Percentiles rank a stretch among this genome's conserved stretches.
Evolutionary conservation across 176 grass and related monocot genomes (phyloP).

Genomic region (Chrysopogon serrulatus): DNA sequence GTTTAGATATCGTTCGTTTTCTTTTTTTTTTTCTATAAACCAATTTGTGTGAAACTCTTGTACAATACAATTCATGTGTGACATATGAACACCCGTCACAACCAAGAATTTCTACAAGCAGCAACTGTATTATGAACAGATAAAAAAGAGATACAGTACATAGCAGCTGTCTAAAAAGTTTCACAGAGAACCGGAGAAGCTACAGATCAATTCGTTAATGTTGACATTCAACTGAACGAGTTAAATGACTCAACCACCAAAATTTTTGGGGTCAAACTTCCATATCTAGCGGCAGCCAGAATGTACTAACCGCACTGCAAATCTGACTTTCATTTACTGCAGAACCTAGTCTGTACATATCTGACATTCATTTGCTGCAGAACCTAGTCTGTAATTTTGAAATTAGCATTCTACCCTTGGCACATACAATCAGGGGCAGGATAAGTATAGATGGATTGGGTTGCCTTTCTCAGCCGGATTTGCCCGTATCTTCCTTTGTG

Average conservation of each 20-base stretch:
- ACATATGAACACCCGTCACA: background rate
- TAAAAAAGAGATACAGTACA: background rate
- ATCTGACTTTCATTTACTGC: background rate
- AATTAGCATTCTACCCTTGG: constrained; percentile 28
- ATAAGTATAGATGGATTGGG: constrained; percentile 86
- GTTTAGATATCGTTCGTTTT: no score
- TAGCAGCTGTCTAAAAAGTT: background rate
- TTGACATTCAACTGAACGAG: background rate
- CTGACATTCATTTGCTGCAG: background rate
- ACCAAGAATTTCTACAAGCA: background rate
- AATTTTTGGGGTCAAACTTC: constrained; percentile 4
- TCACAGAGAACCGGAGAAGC: background rate
- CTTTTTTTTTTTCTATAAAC: background rate
- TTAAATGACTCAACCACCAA: background rate
- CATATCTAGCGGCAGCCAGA: background rate
- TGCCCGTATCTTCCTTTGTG: constrained; percentile 82
- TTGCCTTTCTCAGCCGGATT: constrained; percentile 79
- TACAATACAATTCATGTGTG: background rate
- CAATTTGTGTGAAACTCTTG: background rate
- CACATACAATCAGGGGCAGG: constrained; percentile 98
- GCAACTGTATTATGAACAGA: background rate
- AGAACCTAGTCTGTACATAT: background rate
- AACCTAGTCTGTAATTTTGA: background rate
- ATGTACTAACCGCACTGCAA: background rate
- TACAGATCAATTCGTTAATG: background rate